Evolutionary conservation across 169 alveolate genomes (phyloP).

Genomic region (Cryptosporidium tyzzeri): DNA sequence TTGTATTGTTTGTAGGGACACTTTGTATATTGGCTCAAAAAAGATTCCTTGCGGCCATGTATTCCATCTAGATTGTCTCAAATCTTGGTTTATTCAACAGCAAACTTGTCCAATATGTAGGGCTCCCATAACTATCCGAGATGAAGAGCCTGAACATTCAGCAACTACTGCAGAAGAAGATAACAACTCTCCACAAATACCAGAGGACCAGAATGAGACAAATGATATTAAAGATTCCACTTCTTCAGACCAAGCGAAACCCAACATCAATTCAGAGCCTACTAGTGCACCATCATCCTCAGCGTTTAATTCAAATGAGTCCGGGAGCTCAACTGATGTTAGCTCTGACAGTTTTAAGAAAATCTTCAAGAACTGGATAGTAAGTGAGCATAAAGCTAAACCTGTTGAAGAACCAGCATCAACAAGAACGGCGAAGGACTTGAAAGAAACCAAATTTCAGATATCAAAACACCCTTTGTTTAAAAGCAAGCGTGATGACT

Average conservation of each 20-base stretch:
- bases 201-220: background rate
- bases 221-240: background rate
- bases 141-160: slow-evolving; percentile 64
- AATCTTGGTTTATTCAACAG: slow-evolving; percentile 89
- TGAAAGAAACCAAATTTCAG: background rate
- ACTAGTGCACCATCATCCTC: background rate
- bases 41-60: slow-evolving; percentile 89
- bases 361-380: background rate
- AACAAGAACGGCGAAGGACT: background rate
- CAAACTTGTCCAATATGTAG: slow-evolving; percentile 88
- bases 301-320: background rate
- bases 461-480: background rate
- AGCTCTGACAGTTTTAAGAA: background rate
- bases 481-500: background rate
- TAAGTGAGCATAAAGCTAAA: slow-evolving; percentile 1
- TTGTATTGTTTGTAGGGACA: slow-evolving; percentile 90
- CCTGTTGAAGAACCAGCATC: background rate
- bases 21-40: slow-evolving; percentile 83
- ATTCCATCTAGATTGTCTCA: slow-evolving; percentile 85
- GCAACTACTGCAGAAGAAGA: background rate
- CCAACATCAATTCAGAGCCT: background rate
- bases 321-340: background rate
- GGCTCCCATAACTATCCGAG: slow-evolving; percentile 35
- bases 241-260: background rate
- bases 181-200: background rate